Conservation (phyloP, 768 basidiomycete genomes). For the Hydnum rufescens region DNA sequence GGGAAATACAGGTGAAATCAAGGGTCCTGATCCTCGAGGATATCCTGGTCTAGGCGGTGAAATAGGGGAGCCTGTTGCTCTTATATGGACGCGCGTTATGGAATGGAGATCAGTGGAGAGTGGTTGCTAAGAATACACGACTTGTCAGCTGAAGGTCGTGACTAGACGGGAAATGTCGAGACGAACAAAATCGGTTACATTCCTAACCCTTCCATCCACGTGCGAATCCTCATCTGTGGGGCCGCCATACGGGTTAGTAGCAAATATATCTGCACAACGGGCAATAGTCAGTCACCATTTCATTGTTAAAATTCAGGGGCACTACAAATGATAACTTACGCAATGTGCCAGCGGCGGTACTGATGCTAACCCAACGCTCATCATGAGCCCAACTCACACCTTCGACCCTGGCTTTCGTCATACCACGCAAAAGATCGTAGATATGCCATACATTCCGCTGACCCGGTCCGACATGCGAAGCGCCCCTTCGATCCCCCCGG, state of each 20-base stretch:
- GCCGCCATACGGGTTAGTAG: conserved; percentile 60
- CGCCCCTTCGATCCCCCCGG: background rate
- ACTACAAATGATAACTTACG: conserved; percentile 15
- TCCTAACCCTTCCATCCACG: conserved; percentile 35
- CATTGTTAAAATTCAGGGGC: too few relatives aligned
- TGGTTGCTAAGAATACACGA: conserved; percentile 23
- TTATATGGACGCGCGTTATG: conserved; percentile 27
- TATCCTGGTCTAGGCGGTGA: conserved; percentile 10
- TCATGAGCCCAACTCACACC: conserved; percentile 33
- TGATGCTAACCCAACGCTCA: conserved; percentile 49
- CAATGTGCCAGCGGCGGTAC: conserved; percentile 25
- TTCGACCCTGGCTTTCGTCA: conserved; percentile 45
- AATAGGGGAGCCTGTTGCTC: conserved; percentile 17
- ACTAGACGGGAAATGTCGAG: background rate
- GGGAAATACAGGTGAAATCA: background rate
- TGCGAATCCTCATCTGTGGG: conserved; percentile 41
- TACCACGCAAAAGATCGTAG: conserved; percentile 52
- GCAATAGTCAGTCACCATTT: conserved; percentile 21
- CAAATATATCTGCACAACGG: conserved; percentile 39
- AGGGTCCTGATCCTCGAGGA: background rate
- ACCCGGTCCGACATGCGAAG: too few relatives aligned
- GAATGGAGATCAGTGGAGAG: conserved; percentile 35
- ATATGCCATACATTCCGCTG: conserved; percentile 25
- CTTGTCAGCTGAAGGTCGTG: background rate
- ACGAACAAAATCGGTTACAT: conserved; percentile 31